Base-by-base conservation (phyloP, 495 filamentous ascomycete species). In the Penicillium goetzii region DNA sequence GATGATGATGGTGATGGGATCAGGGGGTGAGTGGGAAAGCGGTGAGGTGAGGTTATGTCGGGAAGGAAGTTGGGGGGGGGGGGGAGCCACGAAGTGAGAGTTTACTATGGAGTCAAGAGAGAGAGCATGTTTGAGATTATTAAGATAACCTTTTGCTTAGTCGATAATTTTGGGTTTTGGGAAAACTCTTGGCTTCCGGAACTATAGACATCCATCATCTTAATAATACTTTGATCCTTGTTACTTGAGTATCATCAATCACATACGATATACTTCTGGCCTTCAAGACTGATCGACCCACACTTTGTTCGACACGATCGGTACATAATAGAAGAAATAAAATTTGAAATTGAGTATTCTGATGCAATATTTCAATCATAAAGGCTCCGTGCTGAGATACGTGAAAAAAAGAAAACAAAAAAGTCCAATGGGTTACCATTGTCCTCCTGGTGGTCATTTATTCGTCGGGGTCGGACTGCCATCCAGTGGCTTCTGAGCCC, bases 401-500 rank as follows among this genome's bases (percentile, higher is more conserved):
- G 19, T 45, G 50, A 32, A 50, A 14, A 50, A 26, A 26, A 12
- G n/a, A 10, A 52, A 17, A 19, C 15, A 30, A 32, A 30, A 28
- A 17, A 12, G 15, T 26, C 12, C 23, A 19, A 53, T 8, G 28
- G 28, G 3, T 10, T 23, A 38, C 1, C 30, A 36, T 3, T 55
- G 30, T 23, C 32, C 26, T 11, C n/a, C 21, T 38, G 52, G 19
- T 36, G 52, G n/a, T 8, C 28, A 25, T 38, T 23, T 55, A 38
- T 55, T 55, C 28, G 32, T 38, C n/a, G 30, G 32, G 14, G 52
- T 55, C 10, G 28, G 50, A 38, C 32, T 36, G 1, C 11, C 34
- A 21, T 40, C 34, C 34, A 41, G 19, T n/a, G 55, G 55, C 38
- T 57, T 57, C 23, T 57, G 55, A 34, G 55, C 55, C 55, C 55